Base-by-base conservation (phyloP, 805 yeast genomes). In the Starmerella roubikii region DNA sequence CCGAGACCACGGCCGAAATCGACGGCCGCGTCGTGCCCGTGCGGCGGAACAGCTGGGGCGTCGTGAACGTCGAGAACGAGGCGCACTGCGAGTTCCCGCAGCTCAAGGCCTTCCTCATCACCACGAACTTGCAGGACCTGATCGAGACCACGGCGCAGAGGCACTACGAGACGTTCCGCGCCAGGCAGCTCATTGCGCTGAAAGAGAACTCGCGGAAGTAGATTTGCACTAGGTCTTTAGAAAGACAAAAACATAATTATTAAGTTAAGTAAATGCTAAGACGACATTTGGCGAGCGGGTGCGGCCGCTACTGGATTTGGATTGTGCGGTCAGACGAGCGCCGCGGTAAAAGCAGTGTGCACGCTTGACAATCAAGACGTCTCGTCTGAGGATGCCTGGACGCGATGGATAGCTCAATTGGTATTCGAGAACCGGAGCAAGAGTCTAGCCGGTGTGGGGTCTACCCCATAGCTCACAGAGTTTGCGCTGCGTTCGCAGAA, bases 81-180 rank as follows among this genome's bases (percentile, higher is more conserved):
- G 73, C 78, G 39, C 97, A 91, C 63, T 85, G 95, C 63, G 98
- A 91, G 65, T 91, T 91, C 67, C 83, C 84, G 28, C 85, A 83
- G 53, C 74, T 91, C 56, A 75, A 96, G 64, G 94, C 84, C 59
- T 91, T 91, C 60, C 72, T 91, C 55, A 84, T 94, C 33, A 76
- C 95, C 65, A 84, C 97, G 8, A 96, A 91, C 60, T 68, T 91
- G 54, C 96, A 85, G 60, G 97, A 88, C 59, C 74, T 91, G 59
- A 86, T 91, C 53, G 98, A 91, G 61, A 75, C 94, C 11, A 91
- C 98, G 3, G 67, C 93, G 1, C 67, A 74, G 49, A 70, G 76
- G 39, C 97, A 91, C 60, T 91, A 91, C 61, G 98, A 91, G 66
- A 69, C 76, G 39, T 91, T 86, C 66, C 78, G 98, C 64, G 69